A percentile compares a stretch with the other conserved stretches of the same genome.
Conservation (phyloP, 2,329 filamentous ascomycete species). For the Chaetoscypha palmicola region DNA sequence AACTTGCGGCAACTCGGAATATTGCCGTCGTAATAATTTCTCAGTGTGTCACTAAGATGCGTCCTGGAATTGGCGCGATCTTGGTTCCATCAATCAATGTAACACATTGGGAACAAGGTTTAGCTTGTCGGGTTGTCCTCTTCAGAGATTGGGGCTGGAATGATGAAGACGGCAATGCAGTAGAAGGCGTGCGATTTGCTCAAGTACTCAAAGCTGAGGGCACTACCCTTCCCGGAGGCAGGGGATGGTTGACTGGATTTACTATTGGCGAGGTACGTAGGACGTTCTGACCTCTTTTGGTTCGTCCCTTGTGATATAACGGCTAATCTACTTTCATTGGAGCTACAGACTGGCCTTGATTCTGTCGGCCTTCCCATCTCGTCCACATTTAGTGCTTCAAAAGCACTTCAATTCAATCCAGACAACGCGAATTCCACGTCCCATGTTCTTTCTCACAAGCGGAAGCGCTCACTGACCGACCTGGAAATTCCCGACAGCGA, state of each 20-base stretch:
- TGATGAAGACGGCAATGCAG: constrained; percentile 35
- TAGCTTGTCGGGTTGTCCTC: constrained; percentile 66
- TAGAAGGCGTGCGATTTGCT: constrained; percentile 52
- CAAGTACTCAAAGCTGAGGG: constrained; percentile 61
- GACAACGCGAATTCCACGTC: constrained; percentile 8
- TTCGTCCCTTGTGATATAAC: background rate
- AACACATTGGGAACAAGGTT: constrained; percentile 70
- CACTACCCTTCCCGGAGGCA: constrained; percentile 24
- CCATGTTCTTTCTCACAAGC: constrained; percentile 44
- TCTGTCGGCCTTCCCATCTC: constrained; percentile 9
- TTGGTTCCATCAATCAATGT: constrained; percentile 70
- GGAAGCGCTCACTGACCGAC: constrained; percentile 55
- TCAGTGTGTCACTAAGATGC: constrained; percentile 77
- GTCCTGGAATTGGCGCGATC: constrained; percentile 56
- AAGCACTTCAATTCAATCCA: background rate
- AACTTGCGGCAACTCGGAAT: constrained; percentile 65
- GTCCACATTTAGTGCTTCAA: constrained; percentile 1
- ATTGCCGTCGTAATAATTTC: constrained; percentile 70
- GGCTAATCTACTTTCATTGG: background rate
- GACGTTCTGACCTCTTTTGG: background rate
- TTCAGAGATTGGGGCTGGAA: constrained; percentile 69
- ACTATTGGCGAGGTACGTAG: constrained; percentile 21
- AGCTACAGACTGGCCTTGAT: constrained; percentile 14
- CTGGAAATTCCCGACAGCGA: constrained; percentile 56
- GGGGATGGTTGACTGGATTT: constrained; percentile 21